Conservation (phyloP, 352 stramenopile species). For the Globisporangium viniferum region DNA sequence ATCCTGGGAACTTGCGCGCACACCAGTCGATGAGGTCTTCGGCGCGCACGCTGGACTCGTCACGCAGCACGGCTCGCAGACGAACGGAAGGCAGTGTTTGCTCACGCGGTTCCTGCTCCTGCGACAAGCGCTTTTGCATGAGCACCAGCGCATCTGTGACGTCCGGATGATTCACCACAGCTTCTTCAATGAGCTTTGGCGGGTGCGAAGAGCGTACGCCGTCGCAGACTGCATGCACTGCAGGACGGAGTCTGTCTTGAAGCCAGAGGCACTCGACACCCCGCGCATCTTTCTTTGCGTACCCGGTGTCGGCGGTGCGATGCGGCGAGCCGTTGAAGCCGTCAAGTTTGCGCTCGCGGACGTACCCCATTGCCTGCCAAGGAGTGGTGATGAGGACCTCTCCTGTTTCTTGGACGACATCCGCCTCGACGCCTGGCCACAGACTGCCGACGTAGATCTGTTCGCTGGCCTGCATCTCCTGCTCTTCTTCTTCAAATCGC, state of each 20-base stretch:
- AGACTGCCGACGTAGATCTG: conserved; percentile 58
- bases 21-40: conserved; percentile 41
- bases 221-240: conserved; percentile 31
- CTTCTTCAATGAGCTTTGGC: conserved; percentile 40
- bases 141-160: conserved; percentile 59
- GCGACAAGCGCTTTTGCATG: conserved; percentile 23
- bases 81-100: conserved; percentile 19
- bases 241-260: conserved; percentile 53
- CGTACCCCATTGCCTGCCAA: conserved; percentile 79
- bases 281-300: conserved; percentile 14
- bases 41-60: conserved; percentile 18
- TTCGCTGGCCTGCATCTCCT: conserved; percentile 34
- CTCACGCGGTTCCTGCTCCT: neutral
- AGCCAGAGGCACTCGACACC: conserved; percentile 57
- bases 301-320: conserved; percentile 60
- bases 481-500: conserved; percentile 34
- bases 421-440: conserved; percentile 64
- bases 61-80: conserved; percentile 33
- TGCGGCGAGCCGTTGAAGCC: conserved; percentile 37
- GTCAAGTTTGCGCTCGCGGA: conserved; percentile 44
- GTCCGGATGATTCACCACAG: conserved; percentile 30
- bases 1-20: conserved; percentile 26
- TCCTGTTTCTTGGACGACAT: conserved; percentile 33
- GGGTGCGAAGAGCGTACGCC: conserved; percentile 23
- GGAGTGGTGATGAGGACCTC: conserved; percentile 78